Conservation (phyloP, 139 green algal genomes). For the Chlorella sp. region DNA sequence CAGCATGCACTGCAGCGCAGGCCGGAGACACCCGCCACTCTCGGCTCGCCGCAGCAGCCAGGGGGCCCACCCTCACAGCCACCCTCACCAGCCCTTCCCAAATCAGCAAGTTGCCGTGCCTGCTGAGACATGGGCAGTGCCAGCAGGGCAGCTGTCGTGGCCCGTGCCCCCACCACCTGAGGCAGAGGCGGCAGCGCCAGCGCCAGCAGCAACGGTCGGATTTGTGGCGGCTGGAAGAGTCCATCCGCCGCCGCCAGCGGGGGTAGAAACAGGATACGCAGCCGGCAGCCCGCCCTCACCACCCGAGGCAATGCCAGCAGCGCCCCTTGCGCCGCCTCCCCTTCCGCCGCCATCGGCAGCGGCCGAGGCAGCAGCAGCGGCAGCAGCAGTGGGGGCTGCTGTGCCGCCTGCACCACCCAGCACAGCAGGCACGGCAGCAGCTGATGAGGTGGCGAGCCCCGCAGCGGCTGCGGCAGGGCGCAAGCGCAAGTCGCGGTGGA, state of each 20-base stretch:
- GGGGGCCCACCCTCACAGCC: too few species aligned
- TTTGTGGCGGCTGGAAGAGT: not conserved
- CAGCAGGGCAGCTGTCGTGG: too few species aligned
- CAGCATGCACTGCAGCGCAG: too few species aligned
- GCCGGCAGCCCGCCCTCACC: not conserved
- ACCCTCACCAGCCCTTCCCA: not conserved
- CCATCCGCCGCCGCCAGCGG: not conserved
- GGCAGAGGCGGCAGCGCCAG: too few species aligned
- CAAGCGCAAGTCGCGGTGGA: conserved; percentile 36
- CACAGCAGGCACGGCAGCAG: not conserved
- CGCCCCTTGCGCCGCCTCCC: not conserved
- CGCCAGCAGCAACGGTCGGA: too few species aligned
- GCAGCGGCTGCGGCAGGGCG: not conserved
- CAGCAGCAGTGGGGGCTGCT: not conserved
- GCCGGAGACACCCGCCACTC: too few species aligned
- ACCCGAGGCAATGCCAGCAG: not conserved
- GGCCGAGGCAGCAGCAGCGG: too few species aligned
- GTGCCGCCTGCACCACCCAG: not conserved
- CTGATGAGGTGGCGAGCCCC: not conserved
- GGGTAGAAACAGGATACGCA: not conserved
- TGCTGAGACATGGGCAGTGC: not conserved
- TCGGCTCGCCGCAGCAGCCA: not conserved
- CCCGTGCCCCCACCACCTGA: too few species aligned
- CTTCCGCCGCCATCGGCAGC: not conserved
- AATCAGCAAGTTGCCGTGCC: not conserved